Conservation (phyloP, 306 rosid genomes). For the Astragalus glycyphyllos region DNA sequence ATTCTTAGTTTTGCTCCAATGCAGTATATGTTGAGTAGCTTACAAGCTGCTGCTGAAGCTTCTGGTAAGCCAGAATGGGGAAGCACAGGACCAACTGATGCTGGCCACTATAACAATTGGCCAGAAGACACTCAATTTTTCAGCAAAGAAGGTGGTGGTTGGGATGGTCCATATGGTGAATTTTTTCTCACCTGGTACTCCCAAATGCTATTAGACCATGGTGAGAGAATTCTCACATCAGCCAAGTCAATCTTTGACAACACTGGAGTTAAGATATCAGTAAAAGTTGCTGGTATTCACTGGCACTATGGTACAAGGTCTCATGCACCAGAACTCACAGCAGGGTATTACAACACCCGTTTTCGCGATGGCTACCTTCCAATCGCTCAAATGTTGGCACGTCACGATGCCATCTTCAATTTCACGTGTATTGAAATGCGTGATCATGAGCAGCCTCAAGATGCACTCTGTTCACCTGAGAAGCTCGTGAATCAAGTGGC, state of each 20-base stretch:
- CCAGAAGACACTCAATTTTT: constrained; percentile 92
- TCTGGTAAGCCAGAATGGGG: constrained; percentile 85
- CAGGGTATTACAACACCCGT: constrained; percentile 95
- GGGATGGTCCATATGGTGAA: constrained; percentile 71
- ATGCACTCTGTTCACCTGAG: constrained; percentile 88
- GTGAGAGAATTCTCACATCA: constrained; percentile 83
- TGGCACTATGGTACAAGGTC: constrained; percentile 98
- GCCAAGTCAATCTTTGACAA: constrained; percentile 66
- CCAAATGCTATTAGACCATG: constrained; percentile 79
- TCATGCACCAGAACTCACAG: constrained; percentile 98
- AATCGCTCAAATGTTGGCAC: constrained; percentile 88
- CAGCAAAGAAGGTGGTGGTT: constrained; percentile 92
- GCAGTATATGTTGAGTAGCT: constrained; percentile 88
- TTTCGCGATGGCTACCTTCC: constrained; percentile 84
- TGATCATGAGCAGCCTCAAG: constrained; percentile 91
- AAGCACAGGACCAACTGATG: constrained; percentile 96
- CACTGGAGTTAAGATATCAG: constrained; percentile 77
- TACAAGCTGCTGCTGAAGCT: constrained; percentile 84
- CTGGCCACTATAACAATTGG: constrained; percentile 93
- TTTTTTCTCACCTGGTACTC: constrained; percentile 97
- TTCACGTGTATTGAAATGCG: constrained; percentile 98
- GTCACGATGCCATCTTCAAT: constrained; percentile 90
- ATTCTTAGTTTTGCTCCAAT: background rate
- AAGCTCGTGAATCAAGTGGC: constrained; percentile 89
- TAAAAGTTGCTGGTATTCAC: constrained; percentile 91